phyloP scores from a whole-genome alignment of 148 eudicot species.

The Arctostaphylos glauca region DNA sequence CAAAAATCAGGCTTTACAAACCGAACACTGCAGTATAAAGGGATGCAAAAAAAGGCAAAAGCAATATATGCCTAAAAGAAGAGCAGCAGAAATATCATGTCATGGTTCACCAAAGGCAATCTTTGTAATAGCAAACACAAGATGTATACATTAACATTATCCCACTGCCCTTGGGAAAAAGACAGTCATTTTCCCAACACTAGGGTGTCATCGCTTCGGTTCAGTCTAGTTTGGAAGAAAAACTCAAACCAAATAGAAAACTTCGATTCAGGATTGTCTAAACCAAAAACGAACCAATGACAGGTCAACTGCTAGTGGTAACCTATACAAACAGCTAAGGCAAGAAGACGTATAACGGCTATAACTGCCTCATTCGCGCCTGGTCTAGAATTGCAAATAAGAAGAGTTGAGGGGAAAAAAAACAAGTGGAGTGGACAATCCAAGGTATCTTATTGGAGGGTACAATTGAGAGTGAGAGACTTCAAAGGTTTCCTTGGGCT shows the following conservation, averaged over 20 bases:
- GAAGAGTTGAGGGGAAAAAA: not conserved
- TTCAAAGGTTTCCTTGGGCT: no score
- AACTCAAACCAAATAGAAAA: no score
- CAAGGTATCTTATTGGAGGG: not conserved
- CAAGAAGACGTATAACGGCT: not conserved
- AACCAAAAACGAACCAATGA: not conserved
- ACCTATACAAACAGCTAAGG: constrained; percentile 2
- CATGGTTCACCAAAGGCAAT: not conserved
- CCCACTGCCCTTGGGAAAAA: no score
- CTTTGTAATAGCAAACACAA: not conserved
- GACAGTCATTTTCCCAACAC: not conserved
- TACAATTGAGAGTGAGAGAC: not conserved
- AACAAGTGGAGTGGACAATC: not conserved
- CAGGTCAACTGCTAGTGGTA: not conserved
- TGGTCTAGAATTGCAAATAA: not conserved
- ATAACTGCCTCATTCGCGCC: not conserved
- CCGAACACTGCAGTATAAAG: no score
- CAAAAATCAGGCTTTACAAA: no score
- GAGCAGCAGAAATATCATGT: not conserved
- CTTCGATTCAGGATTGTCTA: no score
- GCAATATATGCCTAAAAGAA: not conserved
- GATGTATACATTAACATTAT: not conserved
- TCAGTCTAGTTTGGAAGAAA: no score
- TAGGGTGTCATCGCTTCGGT: no score
- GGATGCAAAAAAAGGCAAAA: no score